Conservation (phyloP, 805 yeast species). For the Kodamaea sagamina region DNA sequence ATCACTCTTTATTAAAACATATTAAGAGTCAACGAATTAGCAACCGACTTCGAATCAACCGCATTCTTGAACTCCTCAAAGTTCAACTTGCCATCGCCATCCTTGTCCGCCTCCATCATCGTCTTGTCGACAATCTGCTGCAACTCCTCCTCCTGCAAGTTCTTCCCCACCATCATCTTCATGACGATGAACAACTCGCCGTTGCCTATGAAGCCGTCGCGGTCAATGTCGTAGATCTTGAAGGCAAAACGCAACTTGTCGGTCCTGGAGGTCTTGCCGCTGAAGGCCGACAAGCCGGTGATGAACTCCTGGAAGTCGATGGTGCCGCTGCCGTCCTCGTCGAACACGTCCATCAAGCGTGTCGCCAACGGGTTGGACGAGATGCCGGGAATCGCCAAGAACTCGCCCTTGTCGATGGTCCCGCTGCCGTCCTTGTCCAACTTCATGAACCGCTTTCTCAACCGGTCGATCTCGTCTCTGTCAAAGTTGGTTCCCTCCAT, state of each 20-base stretch:
- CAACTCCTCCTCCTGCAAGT: constrained; percentile 79
- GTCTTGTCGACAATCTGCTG: constrained; percentile 98
- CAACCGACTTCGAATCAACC: constrained; percentile 57
- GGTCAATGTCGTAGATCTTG: constrained; percentile 91
- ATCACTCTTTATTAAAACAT: constrained; percentile 40
- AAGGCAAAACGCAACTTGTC: constrained; percentile 89
- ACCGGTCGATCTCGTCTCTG: constrained; percentile 85
- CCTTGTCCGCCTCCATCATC: constrained; percentile 86
- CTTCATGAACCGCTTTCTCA: constrained; percentile 92
- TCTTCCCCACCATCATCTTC: constrained; percentile 96
- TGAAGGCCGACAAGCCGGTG: constrained; percentile 80
- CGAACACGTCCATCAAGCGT: constrained; percentile 91
- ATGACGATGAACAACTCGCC: constrained; percentile 92
- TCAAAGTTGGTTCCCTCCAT: constrained; percentile 86
- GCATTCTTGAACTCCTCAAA: constrained; percentile 85
- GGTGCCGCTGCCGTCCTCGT: constrained; percentile 87
- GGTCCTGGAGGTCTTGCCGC: constrained; percentile 75
- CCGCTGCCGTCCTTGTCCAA: constrained; percentile 92
- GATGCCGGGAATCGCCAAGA: constrained; percentile 90
- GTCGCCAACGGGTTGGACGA: constrained; percentile 86
- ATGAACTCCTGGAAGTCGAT: constrained; percentile 96
- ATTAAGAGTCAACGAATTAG: constrained; percentile 58
- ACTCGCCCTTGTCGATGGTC: constrained; percentile 86
- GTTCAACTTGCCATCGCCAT: constrained; percentile 82
- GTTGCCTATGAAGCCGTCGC: constrained; percentile 92